Evolutionary conservation across 2,329 filamentous ascomycete species (phyloP), one percentile per base, ranked within the genome.

Genomic region (Pseudogymnoascus sp.): DNA sequence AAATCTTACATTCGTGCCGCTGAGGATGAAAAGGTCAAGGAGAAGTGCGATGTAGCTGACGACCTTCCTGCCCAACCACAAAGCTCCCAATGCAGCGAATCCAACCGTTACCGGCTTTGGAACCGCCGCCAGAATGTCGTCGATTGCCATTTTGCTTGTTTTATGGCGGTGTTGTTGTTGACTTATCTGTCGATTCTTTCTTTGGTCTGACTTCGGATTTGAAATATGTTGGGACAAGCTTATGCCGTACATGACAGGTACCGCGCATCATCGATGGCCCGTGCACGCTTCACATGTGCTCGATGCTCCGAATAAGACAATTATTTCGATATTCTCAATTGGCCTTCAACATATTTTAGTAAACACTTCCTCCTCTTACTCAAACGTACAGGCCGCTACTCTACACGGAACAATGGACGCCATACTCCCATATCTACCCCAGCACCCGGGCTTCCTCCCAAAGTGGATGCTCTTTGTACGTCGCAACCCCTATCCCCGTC

Each of bases 21-120:
- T 79, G 8, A 92, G 79, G 63, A 92, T 72, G 71, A 92, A 91
- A 39, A 88, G 77, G 72, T 84, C 87, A 63, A 89, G 72, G 55
- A 91, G 68, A 39, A 91, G 80, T 65, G 80, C 80, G 60, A 86
- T 67, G 68, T 84, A 84, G 71, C 80, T 84, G 62, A 87, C 70
- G 17, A 83, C 72, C 71, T 85, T 84, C 65, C 74, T 79, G 64
- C 78, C 78, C 51, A 89, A 66, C 67, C 80, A 84, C 55, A 89
- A 72, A 61, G 82, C 82, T 58, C 89, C 89, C 60, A 87, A 66
- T 36, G 75, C 79, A 58, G 75, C 76, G 71, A 77, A 76, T 80
- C 17, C 36, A 39, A 41, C 17, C 58, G 36, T 77, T 13, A 77
- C 74, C 31, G 73, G 68, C 66, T 77, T 77, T 35, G 81, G 82